These are phyloP conservation scores for Pseudogymnoascus sp. DNA, from an alignment of 2,329 filamentous ascomycete species.

Conservation along the genomic window DNA sequence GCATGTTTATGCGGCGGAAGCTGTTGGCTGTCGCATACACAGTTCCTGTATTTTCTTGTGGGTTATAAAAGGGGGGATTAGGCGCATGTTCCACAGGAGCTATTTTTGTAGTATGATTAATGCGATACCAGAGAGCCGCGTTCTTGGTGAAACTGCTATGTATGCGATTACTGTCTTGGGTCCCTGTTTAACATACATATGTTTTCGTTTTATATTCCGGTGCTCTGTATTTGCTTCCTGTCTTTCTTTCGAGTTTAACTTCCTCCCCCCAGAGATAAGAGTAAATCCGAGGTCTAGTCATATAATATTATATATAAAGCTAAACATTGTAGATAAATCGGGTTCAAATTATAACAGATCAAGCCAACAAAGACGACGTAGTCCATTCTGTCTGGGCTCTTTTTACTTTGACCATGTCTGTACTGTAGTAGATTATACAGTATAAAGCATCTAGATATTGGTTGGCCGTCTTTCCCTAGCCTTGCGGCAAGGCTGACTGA, in stretches of 20 bases:
- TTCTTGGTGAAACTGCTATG: background rate
- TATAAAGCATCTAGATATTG: too few species aligned
- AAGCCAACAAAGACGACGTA: background rate
- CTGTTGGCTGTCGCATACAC: background rate
- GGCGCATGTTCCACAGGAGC: constrained; percentile 2
- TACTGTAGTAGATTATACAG: too few species aligned
- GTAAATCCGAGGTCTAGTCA: background rate
- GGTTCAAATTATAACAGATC: background rate
- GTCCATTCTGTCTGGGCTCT: background rate
- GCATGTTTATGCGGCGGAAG: background rate
- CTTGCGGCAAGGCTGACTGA: constrained; percentile 2
- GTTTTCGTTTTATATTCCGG: background rate
- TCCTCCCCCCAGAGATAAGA: background rate
- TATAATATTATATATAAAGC: background rate
- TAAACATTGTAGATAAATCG: background rate
- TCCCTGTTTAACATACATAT: background rate
- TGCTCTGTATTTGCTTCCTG: background rate
- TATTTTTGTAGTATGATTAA: constrained; percentile 2
- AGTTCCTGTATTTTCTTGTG: constrained; percentile 1
- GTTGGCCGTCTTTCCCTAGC: background rate
- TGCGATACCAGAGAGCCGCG: background rate
- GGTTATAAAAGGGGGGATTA: constrained; percentile 5
- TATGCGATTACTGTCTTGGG: background rate
- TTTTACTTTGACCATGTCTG: background rate
- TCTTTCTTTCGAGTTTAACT: background rate